Percentiles rank a stretch among this genome's conserved stretches.
Evolutionary conservation across 1,284 basidiomycete genomes (phyloP).

Genomic region (Fistulina hepatica): DNA sequence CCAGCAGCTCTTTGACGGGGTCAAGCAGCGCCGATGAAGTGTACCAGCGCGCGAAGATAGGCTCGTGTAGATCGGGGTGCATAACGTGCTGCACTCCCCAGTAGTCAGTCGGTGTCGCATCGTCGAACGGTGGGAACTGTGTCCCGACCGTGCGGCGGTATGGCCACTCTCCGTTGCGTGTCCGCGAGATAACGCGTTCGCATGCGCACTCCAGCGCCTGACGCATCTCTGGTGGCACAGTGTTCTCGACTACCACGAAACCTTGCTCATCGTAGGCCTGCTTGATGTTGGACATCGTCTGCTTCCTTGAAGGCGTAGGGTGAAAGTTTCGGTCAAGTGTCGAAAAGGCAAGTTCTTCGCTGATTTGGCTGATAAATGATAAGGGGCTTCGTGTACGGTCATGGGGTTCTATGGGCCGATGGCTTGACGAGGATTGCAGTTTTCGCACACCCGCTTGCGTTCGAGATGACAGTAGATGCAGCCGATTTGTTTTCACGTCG

Average conservation of each 20-base stretch:
- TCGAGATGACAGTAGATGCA: too few species aligned
- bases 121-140: slow-evolving; percentile 70
- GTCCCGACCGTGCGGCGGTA: slow-evolving; percentile 68
- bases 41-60: slow-evolving; percentile 58
- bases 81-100: slow-evolving; percentile 79
- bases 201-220: slow-evolving; percentile 40
- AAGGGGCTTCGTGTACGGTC: too few species aligned
- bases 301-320: too few species aligned
- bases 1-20: slow-evolving; percentile 41
- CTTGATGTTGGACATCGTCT: too few species aligned
- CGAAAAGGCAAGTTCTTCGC: too few species aligned
- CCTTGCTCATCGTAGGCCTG: slow-evolving; percentile 51
- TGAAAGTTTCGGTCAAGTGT: too few species aligned
- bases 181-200: slow-evolving; percentile 39
- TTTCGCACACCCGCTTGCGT: too few species aligned
- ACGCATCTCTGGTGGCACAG: slow-evolving; percentile 38
- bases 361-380: too few species aligned
- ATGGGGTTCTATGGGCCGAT: too few species aligned
- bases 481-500: too few species aligned
- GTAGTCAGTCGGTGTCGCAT: slow-evolving; percentile 48
- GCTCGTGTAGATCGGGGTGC: slow-evolving; percentile 60
- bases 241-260: slow-evolving; percentile 57
- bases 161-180: slow-evolving; percentile 56
- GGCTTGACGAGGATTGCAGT: too few species aligned
- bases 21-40: slow-evolving; percentile 44